These are phyloP conservation scores for Phytophthora multivora DNA, from an alignment of 352 stramenopile genomes.

Conservation along the genomic window DNA sequence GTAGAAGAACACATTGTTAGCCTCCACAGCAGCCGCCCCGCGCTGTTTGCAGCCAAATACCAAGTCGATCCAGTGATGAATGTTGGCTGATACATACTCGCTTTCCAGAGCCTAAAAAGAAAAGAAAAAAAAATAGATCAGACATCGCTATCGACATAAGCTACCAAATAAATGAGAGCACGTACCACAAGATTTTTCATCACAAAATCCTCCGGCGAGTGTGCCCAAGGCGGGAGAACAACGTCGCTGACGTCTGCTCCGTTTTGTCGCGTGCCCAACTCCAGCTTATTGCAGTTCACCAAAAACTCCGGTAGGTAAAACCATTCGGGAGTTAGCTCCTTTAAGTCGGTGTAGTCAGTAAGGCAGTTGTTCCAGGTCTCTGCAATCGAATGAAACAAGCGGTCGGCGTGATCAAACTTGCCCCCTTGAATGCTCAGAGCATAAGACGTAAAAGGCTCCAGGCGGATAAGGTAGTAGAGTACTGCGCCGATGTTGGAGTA, in stretches of 20 bases:
- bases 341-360: conserved; percentile 91
- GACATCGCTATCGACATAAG: not conserved
- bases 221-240: conserved; percentile 91
- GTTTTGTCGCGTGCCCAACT: conserved; percentile 84
- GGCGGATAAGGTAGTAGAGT: conserved; percentile 98
- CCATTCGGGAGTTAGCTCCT: conserved; percentile 95
- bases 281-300: conserved; percentile 85
- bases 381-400: conserved; percentile 91
- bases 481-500: conserved; percentile 95
- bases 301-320: conserved; percentile 93
- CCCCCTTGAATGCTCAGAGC: conserved; percentile 95
- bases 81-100: conserved; percentile 81
- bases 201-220: conserved; percentile 83
- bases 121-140: not conserved
- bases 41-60: conserved; percentile 81
- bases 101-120: conserved; percentile 73
- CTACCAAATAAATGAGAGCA: conserved; percentile 4
- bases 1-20: conserved; percentile 99
- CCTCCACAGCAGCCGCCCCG: conserved; percentile 84
- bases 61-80: conserved; percentile 92
- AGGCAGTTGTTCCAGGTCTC: conserved; percentile 92
- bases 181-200: conserved; percentile 84
- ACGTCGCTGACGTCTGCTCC: conserved; percentile 92
- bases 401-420: conserved; percentile 93
- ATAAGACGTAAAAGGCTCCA: conserved; percentile 98